Conservation (phyloP, 2,329 filamentous ascomycete genomes). For the Ophiostoma triangulosporum region DNA sequence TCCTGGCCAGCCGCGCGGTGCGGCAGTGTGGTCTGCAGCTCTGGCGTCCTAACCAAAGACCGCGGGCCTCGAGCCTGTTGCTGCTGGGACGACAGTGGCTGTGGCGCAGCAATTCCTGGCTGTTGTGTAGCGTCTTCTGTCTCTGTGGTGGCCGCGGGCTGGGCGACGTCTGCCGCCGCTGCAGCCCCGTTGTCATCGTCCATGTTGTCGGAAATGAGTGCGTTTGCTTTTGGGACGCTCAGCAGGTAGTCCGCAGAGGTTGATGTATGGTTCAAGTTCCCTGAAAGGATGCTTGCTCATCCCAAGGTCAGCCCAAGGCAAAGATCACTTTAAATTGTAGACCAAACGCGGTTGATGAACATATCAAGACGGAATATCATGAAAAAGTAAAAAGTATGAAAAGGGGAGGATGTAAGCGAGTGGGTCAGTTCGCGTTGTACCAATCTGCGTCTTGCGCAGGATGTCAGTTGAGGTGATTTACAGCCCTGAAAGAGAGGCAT, state of each 20-base stretch:
- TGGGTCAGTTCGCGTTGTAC: background rate
- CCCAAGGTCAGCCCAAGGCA: too few species aligned
- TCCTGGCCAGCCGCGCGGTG: background rate
- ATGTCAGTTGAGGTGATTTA: background rate
- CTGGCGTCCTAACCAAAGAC: constrained; percentile 23
- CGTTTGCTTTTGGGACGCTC: background rate
- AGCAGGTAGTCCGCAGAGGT: background rate
- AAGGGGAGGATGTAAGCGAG: background rate
- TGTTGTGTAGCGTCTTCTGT: background rate
- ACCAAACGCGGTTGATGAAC: background rate
- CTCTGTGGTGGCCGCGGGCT: background rate
- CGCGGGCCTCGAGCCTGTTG: background rate
- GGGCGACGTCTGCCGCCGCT: background rate
- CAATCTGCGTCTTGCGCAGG: background rate
- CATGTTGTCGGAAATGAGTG: constrained; percentile 9
- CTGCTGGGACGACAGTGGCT: background rate
- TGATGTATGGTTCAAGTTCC: background rate
- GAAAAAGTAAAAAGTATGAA: background rate
- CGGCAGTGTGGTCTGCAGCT: constrained; percentile 18
- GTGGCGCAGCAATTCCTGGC: background rate
- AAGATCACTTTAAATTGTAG: too few species aligned
- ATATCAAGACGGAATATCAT: background rate
- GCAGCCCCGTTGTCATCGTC: constrained; percentile 11
- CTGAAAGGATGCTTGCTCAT: too few species aligned
- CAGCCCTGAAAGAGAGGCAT: too few species aligned